A percentile compares a stretch with the other conserved stretches of the same genome.
Conservation (phyloP, 495 filamentous ascomycete species). For the Podospora bellae-mahoneyi region DNA sequence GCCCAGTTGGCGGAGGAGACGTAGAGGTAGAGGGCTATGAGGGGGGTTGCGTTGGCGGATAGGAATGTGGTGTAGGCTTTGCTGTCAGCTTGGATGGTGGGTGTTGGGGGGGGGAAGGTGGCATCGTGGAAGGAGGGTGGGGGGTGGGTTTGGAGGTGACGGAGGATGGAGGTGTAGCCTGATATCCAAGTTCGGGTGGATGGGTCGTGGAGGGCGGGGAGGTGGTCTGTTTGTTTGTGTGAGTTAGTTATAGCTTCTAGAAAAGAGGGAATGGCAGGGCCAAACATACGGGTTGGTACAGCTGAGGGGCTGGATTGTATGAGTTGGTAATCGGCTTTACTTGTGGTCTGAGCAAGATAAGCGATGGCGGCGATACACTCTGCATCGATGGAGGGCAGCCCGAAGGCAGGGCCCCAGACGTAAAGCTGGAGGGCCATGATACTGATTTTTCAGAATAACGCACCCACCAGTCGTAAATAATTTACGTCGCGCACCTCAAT, state of each 20-base stretch:
- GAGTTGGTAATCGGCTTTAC: slow-evolving; percentile 64
- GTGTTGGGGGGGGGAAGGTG: slow-evolving; percentile 50
- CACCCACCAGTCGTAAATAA: background rate
- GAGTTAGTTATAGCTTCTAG: background rate
- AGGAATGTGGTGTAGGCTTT: slow-evolving; percentile 68
- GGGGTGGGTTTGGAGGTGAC: slow-evolving; percentile 53
- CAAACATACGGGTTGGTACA: slow-evolving; percentile 66
- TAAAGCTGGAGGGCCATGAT: slow-evolving; percentile 63
- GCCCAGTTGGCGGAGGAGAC: slow-evolving; percentile 83
- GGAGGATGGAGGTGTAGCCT: slow-evolving; percentile 71
- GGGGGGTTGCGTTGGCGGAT: slow-evolving; percentile 58
- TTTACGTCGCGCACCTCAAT: background rate
- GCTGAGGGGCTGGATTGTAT: slow-evolving; percentile 69
- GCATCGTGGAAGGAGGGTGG: slow-evolving; percentile 61
- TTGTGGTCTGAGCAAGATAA: slow-evolving; percentile 59
- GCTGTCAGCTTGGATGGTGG: slow-evolving; percentile 63
- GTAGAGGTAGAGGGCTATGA: slow-evolving; percentile 81
- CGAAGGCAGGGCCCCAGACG: slow-evolving; percentile 87
- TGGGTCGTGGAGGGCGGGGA: slow-evolving; percentile 69
- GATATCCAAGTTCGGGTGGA: slow-evolving; percentile 53
- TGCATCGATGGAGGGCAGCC: slow-evolving; percentile 82
- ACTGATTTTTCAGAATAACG: background rate
- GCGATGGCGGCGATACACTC: slow-evolving; percentile 79
- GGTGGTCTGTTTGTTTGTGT: slow-evolving; percentile 52
- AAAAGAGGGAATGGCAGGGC: background rate